Evolutionary conservation across 2,329 filamentous ascomycete species (phyloP), one percentile per base, ranked within the genome.

Genomic region (Fusarium staphyleae): DNA sequence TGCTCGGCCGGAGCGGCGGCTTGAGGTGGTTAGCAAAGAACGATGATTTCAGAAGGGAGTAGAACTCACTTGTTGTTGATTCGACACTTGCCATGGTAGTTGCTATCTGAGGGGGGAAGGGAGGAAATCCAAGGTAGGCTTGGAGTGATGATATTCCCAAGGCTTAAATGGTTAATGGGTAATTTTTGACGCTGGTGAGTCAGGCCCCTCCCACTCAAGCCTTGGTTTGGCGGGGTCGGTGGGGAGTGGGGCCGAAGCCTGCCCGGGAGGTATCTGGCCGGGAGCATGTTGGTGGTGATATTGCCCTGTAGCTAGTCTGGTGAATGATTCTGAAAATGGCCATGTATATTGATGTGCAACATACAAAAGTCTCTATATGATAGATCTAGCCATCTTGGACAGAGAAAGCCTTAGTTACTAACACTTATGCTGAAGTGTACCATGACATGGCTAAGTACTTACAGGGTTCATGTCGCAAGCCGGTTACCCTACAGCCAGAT

Each of bases 181-280:
- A 62, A 48, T 61, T 67, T 65, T 66, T 36, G 39, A 56, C 33
- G 50, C 30, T 48, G 56, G 60, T 66, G 64, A 66, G 61, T 66
- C 58, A 60, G 42, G 39, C 22, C 14, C n/a, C 15, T 24, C 24
- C 39, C 33, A 28, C 43, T 15, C 42, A 40, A 14, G 29, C 36
- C 32, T 14, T 47, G 48, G 48, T 66, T 57, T 66, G 57, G 65
- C 62, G 65, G 65, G 64, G 65, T 60, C 45, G 42, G 53, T 49
- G 51, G 50, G 46, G 55, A 63, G 59, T 48, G 63, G 63, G 63
- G 63, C 63, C 45, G 58, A 44, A 32, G 35, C 34, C 49, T 22
- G 28, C 11, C 28, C 28, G 7, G 28, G 28, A 3, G 12, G 28
- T 10, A 10, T 29, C 12, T 10, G 28, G 4, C 19, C 19, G 19